Evolutionary conservation across 2,329 filamentous ascomycete genomes (phyloP).

Genomic region (Nigrospora oryzae): DNA sequence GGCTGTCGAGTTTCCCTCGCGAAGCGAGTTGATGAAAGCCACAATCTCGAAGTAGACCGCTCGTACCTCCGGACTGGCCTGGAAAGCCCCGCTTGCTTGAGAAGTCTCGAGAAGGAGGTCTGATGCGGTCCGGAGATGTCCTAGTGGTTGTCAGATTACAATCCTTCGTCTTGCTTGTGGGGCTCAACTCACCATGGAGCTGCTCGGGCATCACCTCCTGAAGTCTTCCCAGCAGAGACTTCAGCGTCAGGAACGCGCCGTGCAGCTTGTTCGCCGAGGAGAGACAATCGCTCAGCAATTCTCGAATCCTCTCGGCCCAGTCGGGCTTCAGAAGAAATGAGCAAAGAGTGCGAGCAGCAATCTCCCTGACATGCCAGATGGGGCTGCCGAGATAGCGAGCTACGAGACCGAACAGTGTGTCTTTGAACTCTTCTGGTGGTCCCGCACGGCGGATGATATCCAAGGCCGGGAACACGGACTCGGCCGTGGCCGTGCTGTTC

Average conservation of each 20-base stretch:
- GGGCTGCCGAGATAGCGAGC: conserved; percentile 56
- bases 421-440: conserved; percentile 48
- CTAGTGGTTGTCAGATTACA: background rate
- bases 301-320: conserved; percentile 34
- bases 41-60: conserved; percentile 23
- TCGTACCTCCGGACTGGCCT: conserved; percentile 15
- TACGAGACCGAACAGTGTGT: conserved; percentile 50
- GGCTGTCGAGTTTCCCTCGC: too few relatives aligned
- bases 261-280: conserved; percentile 45
- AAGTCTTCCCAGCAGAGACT: conserved; percentile 47
- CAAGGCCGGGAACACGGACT: conserved; percentile 75
- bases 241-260: conserved; percentile 47
- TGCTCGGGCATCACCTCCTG: conserved; percentile 34
- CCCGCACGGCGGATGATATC: conserved; percentile 69
- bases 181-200: conserved; percentile 28
- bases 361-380: conserved; percentile 76
- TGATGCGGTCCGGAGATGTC: conserved; percentile 9
- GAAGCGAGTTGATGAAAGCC: conserved; percentile 11
- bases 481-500: conserved; percentile 37
- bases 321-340: conserved; percentile 47
- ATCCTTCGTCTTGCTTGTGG: background rate
- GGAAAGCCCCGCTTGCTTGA: conserved; percentile 7
- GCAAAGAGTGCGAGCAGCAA: conserved; percentile 66
- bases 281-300: conserved; percentile 22
- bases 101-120: conserved; percentile 11